Evolutionary conservation across 306 rosid genomes (phyloP).

Genomic region (Acacia melanoxylon): DNA sequence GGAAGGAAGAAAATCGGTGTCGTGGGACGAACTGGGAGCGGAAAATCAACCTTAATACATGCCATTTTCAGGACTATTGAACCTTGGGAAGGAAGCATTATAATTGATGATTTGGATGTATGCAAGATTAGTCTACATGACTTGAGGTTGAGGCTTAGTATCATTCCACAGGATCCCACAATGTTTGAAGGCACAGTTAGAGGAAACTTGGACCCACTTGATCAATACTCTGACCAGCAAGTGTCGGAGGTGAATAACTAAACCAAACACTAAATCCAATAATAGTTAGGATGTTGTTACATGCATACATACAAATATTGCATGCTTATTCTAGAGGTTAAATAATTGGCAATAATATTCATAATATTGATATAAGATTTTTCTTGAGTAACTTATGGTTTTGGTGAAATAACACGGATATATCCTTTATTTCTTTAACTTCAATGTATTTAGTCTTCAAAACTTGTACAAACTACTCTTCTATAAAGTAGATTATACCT

Average conservation of each 20-base stretch:
- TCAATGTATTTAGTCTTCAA: too few relatives aligned
- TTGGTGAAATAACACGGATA: background rate
- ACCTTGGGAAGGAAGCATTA: constrained; percentile 82
- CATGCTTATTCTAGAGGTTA: background rate
- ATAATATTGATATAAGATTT: background rate
- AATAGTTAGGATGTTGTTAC: too few relatives aligned
- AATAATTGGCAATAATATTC: background rate
- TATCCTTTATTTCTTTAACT: background rate
- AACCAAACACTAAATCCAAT: too few relatives aligned
- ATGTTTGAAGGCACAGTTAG: constrained; percentile 96
- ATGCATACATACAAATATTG: too few relatives aligned
- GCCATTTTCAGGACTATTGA: constrained; percentile 90
- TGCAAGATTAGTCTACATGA: constrained; percentile 89
- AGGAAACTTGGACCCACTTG: too few relatives aligned
- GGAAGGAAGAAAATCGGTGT: constrained; percentile 89
- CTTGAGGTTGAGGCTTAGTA: constrained; percentile 85
- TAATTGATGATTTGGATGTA: constrained; percentile 74
- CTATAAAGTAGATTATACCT: background rate
- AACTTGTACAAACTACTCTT: background rate
- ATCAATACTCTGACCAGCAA: too few relatives aligned
- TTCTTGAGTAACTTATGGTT: background rate
- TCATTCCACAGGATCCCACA: constrained; percentile 90
- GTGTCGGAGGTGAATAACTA: too few relatives aligned
- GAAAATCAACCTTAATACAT: constrained; percentile 94
- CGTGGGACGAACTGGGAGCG: constrained; percentile 96